Evolutionary conservation across 257 asterid genomes (phyloP).

Genomic region (Fraxinus pennsylvanica): DNA sequence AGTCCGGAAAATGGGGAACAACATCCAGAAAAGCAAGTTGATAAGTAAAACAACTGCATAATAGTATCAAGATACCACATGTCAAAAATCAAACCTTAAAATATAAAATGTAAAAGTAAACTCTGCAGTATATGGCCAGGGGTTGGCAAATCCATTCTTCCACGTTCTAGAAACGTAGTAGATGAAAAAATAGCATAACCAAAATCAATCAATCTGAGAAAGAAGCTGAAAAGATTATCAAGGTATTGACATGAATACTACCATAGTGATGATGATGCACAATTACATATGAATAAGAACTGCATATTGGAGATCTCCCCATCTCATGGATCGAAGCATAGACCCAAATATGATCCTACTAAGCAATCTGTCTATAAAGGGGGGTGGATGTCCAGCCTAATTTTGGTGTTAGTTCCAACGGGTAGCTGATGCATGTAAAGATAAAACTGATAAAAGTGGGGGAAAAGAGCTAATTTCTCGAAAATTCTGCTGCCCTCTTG

Average conservation of each 20-base stretch:
- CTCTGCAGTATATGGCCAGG: neutral
- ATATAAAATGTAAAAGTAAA: too few relatives aligned
- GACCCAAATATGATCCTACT: neutral
- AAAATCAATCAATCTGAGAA: neutral
- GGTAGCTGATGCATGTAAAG: neutral
- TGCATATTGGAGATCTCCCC: neutral
- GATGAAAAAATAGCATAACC: neutral
- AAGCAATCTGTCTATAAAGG: neutral
- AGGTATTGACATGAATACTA: neutral
- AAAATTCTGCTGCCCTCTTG: too few relatives aligned
- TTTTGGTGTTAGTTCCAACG: neutral
- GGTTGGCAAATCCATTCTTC: neutral
- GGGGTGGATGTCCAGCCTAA: neutral
- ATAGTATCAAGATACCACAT: neutral
- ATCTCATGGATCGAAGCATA: neutral
- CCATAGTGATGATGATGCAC: neutral
- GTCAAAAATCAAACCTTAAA: neutral
- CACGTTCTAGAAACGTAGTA: neutral
- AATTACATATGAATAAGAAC: neutral
- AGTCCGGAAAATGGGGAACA: neutral
- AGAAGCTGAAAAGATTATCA: neutral
- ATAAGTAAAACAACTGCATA: neutral
- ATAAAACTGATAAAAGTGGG: neutral
- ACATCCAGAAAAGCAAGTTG: neutral
- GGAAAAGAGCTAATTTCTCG: neutral